phyloP scores from a whole-genome alignment of 2,329 filamentous ascomycete genomes.

The Fusarium brachygibbosum region DNA sequence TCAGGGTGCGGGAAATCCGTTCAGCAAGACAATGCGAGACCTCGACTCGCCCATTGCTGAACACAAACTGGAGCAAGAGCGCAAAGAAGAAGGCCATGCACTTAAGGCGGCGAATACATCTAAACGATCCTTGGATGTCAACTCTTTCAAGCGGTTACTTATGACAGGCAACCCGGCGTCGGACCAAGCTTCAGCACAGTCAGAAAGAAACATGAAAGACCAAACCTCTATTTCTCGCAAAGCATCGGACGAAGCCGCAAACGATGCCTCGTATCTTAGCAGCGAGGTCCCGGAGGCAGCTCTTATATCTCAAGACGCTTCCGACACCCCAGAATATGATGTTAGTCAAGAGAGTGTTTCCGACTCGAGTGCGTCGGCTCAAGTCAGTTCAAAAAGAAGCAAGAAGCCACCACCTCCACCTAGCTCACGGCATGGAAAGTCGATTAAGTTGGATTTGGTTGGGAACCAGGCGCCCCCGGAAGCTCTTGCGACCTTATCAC shows the following conservation, averaged over 20 bases:
- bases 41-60: constrained; percentile 58
- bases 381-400: constrained; percentile 54
- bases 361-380: constrained; percentile 49
- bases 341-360: constrained; percentile 42
- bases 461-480: constrained; percentile 46
- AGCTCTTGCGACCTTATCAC: constrained; percentile 35
- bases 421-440: constrained; percentile 82
- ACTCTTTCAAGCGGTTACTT: constrained; percentile 81
- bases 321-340: constrained; percentile 45
- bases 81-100: constrained; percentile 50
- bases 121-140: constrained; percentile 75
- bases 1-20: constrained; percentile 58
- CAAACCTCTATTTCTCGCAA: constrained; percentile 34
- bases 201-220: constrained; percentile 24
- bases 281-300: constrained; percentile 41
- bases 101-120: constrained; percentile 52
- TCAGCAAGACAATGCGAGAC: constrained; percentile 68
- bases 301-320: constrained; percentile 40
- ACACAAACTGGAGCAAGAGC: constrained; percentile 51
- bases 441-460: constrained; percentile 68
- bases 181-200: constrained; percentile 18
- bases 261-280: constrained; percentile 13
- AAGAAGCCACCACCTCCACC: constrained; percentile 79
- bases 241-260: constrained; percentile 36
- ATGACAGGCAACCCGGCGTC: constrained; percentile 75